Evolutionary conservation across 139 green algal genomes (phyloP).

Genomic region (Raphidocelis subcapitata): DNA sequence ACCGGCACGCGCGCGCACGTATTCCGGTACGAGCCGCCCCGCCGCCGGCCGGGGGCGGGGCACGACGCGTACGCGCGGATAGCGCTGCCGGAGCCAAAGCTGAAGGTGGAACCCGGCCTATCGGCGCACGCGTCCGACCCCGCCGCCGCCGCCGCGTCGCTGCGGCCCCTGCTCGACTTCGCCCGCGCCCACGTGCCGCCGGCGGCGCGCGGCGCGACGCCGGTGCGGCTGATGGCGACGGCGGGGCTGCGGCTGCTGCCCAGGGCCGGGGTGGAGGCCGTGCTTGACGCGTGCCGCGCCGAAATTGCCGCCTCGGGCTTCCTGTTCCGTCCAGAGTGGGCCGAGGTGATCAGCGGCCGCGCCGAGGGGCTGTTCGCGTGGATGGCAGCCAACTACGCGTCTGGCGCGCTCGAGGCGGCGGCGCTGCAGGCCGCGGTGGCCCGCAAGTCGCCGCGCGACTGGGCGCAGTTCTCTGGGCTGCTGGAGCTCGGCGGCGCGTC

Average conservation of each 20-base stretch:
- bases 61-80: conserved; percentile 29
- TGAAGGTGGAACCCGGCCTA: conserved; percentile 42
- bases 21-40: conserved; percentile 31
- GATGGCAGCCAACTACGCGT: conserved; percentile 50
- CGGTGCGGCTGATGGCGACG: conserved; percentile 53
- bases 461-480: conserved; percentile 27
- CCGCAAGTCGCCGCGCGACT: background rate
- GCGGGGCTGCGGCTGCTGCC: conserved; percentile 52
- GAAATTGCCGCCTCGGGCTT: conserved; percentile 35
- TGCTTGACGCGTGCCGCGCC: conserved; percentile 35
- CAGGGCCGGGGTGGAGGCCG: conserved; percentile 10
- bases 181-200: conserved; percentile 39
- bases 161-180: conserved; percentile 44
- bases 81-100: conserved; percentile 39
- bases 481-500: conserved; percentile 56
- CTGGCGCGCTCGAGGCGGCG: conserved; percentile 42
- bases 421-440: background rate
- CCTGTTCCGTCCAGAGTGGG: conserved; percentile 34
- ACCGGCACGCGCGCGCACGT: conserved; percentile 50
- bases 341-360: conserved; percentile 30
- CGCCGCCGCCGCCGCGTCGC: conserved; percentile 20
- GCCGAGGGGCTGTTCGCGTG: conserved; percentile 52
- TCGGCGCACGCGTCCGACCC: conserved; percentile 29
- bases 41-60: background rate
- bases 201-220: conserved; percentile 19